Conservation (phyloP, 73 alveolate species). For the Halteria grandinella region DNA sequence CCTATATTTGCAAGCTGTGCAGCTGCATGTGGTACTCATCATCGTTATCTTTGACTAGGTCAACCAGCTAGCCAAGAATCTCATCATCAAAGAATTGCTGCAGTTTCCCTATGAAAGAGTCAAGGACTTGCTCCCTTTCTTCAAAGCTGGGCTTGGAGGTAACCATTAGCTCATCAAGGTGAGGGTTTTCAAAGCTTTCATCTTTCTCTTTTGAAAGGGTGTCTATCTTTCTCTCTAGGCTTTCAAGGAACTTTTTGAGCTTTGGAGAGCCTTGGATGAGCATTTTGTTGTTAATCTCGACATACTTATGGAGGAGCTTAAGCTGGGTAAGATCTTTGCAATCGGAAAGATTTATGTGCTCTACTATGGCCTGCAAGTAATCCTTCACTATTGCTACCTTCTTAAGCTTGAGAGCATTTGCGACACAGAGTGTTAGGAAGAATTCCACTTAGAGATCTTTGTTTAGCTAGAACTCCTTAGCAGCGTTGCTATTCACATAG, state of each 20-base stretch:
- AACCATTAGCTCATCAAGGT: too few species aligned
- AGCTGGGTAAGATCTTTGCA: not conserved
- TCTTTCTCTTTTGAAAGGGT: not conserved
- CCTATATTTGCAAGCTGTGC: not conserved
- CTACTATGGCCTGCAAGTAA: not conserved
- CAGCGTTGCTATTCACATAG: slow-evolving; percentile 39
- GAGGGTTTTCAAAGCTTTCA: not conserved
- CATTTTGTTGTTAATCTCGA: slow-evolving; percentile 23
- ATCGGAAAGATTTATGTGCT: slow-evolving; percentile 4
- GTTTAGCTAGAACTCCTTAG: slow-evolving; percentile 19
- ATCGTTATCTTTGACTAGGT: slow-evolving; percentile 35
- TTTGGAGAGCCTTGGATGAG: slow-evolving; percentile 1
- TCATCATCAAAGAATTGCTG: slow-evolving; percentile 9
- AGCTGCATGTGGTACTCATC: slow-evolving; percentile 29
- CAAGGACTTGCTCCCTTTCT: too few species aligned
- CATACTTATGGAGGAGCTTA: not conserved
- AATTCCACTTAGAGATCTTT: slow-evolving; percentile 23
- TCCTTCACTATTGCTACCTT: slow-evolving; percentile 45
- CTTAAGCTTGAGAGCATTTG: not conserved
- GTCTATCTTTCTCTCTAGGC: not conserved
- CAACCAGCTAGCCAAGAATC: slow-evolving; percentile 19
- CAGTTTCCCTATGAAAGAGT: not conserved
- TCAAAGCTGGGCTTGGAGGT: too few species aligned
- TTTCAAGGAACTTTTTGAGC: slow-evolving; percentile 11
- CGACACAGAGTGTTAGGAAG: not conserved